Conservation (phyloP, 768 basidiomycete genomes). For the Suillus lakei region DNA sequence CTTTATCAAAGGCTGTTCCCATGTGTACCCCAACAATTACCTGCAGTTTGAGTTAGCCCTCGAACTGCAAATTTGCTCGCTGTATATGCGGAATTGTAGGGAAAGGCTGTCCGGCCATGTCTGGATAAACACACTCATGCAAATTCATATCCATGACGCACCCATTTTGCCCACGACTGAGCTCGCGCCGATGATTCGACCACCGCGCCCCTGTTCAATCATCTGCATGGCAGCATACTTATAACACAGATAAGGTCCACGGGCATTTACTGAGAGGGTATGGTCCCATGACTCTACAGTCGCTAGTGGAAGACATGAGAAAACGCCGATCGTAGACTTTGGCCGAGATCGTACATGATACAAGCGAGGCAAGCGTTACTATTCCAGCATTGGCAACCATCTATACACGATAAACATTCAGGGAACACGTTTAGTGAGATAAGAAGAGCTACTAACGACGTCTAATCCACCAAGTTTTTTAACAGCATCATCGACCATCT, state of each 20-base stretch:
- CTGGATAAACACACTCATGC: neutral
- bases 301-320: conserved; percentile 24
- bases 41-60: conserved; percentile 44
- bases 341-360: conserved; percentile 12
- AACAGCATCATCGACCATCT: conserved; percentile 17
- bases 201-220: conserved; percentile 55
- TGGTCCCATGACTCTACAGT: conserved; percentile 45
- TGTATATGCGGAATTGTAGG: conserved; percentile 31
- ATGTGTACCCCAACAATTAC: conserved; percentile 24
- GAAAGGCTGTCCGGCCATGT: neutral
- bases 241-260: conserved; percentile 65
- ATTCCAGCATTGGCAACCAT: conserved; percentile 35
- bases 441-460: conserved; percentile 13
- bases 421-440: neutral
- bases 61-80: conserved; percentile 48
- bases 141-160: neutral
- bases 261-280: conserved; percentile 54
- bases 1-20: neutral
- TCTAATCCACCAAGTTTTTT: conserved; percentile 17
- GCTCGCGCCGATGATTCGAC: conserved; percentile 55
- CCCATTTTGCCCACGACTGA: conserved; percentile 19
- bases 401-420: conserved; percentile 6
- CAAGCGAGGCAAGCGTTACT: neutral
- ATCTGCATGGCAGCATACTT: conserved; percentile 67
- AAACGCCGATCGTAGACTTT: neutral